phyloP scores from a whole-genome alignment of 1,139 yeast genomes.

The Suhomyces anneliseae region DNA sequence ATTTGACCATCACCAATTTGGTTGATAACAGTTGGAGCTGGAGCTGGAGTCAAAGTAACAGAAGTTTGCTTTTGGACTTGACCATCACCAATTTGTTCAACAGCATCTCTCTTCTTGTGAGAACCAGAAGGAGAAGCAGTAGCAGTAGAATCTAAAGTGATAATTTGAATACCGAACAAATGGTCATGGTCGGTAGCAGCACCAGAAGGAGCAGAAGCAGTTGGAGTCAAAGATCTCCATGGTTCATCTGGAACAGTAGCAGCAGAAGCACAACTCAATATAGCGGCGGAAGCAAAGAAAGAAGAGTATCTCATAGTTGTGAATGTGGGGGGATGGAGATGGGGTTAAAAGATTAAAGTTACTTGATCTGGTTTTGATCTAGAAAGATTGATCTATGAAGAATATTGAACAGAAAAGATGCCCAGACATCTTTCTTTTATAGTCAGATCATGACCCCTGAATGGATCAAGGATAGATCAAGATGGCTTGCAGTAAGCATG shows the following conservation, averaged over 20 bases:
- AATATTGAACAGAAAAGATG: background rate
- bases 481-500: constrained; percentile 6
- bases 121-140: constrained; percentile 22
- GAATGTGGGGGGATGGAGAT: background rate
- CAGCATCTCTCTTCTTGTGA: constrained; percentile 22
- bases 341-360: background rate
- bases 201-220: constrained; percentile 48
- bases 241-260: constrained; percentile 51
- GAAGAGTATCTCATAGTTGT: constrained; percentile 31
- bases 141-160: constrained; percentile 21
- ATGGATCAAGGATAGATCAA: constrained; percentile 1
- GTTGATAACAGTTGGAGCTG: constrained; percentile 33
- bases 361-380: no score
- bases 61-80: no score
- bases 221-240: constrained; percentile 34
- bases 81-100: constrained; percentile 38
- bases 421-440: background rate
- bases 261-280: constrained; percentile 55
- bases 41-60: no score
- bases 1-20: constrained; percentile 45
- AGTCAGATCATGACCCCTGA: background rate
- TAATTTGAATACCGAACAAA: constrained; percentile 70
- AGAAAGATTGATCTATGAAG: background rate
- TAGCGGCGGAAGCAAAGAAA: constrained; percentile 27
- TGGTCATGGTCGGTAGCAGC: constrained; percentile 61